These are phyloP conservation scores for Cucurbita pepo DNA, from an alignment of 306 rosid genomes.

Conservation along the genomic window DNA sequence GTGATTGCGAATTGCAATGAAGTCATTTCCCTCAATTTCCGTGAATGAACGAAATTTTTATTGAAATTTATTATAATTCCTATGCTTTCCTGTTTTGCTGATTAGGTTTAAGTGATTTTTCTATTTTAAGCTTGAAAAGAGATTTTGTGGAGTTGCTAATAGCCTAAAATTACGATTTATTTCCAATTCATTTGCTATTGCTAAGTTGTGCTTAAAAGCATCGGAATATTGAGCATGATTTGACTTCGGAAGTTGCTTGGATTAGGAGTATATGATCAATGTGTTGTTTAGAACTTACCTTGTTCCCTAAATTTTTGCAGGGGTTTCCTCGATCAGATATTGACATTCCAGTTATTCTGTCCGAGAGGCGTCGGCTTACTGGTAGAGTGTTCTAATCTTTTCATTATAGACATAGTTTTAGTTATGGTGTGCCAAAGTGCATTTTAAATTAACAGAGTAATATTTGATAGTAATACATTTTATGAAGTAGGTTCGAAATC, in stretches of 20 bases:
- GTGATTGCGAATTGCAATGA: constrained; percentile 4
- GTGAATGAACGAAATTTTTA: not conserved
- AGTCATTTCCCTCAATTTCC: not conserved
- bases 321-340: constrained; percentile 82
- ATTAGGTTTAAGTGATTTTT: not conserved
- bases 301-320: constrained; percentile 13
- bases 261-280: not conserved
- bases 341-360: constrained; percentile 57
- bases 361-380: constrained; percentile 59
- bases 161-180: not conserved
- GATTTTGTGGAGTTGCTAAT: not conserved
- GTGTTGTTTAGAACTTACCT: not conserved
- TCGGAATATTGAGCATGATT: not conserved
- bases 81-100: not conserved
- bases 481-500: not conserved
- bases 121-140: not conserved
- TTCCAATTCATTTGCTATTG: not conserved
- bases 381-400: constrained; percentile 24
- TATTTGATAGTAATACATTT: not conserved
- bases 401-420: not conserved
- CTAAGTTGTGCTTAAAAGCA: not conserved
- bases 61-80: not conserved
- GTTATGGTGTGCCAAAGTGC: not conserved
- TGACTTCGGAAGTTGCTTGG: not conserved
- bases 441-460: not conserved